Base-by-base conservation (phyloP, 176 grass and related monocot genomes). In the Panicum miliaceum region DNA sequence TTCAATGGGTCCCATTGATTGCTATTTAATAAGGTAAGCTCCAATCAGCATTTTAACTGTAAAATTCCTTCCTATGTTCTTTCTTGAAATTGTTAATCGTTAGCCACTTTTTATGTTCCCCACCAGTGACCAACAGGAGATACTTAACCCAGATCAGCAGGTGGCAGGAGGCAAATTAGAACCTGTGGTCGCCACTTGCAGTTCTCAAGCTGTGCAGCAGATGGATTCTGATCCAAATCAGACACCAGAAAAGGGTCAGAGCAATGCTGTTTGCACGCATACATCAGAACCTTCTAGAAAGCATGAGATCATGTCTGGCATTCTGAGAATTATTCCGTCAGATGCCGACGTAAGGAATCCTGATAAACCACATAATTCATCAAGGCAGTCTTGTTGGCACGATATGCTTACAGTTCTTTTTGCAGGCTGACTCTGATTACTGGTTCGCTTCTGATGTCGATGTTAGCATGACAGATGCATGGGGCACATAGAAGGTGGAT, bases 391-490 rank as follows among this genome's bases (percentile, higher is more conserved):
- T 70, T 11, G 0, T 34, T 54, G 75, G 10, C 74, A 57, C 48
- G 74, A 27, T 70, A 27, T 70, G 62, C 41, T 83, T 8, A 68
- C n/a, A 58, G 36, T 79, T 81, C 3, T 86, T 84, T 71, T 79
- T 93, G 79, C 93, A 98, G 96, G 76, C 69, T 71, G 87, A 87
- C 14, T 89, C 93, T 45, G 96, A 98, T 90, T 98, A 98, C 86
- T 98, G 96, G 96, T 63, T 98, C 35, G 43, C 84, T 70, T 93
- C 96, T 68, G 91, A 90, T 18, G 7, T 66, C 56, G 79, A 82
- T 8, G 85, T 58, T 36, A 95, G 72, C 53, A 40, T 95, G 36
- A 95, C 91, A 41, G 85, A 95, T 84, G 89, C 85, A 53, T 98
- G 96, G 96, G 80, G 63, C 63, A 85, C 66, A 83, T 90, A 60